Evolutionary conservation across 495 filamentous ascomycete genomes (phyloP).

Genomic region (Daldinia grandis): DNA sequence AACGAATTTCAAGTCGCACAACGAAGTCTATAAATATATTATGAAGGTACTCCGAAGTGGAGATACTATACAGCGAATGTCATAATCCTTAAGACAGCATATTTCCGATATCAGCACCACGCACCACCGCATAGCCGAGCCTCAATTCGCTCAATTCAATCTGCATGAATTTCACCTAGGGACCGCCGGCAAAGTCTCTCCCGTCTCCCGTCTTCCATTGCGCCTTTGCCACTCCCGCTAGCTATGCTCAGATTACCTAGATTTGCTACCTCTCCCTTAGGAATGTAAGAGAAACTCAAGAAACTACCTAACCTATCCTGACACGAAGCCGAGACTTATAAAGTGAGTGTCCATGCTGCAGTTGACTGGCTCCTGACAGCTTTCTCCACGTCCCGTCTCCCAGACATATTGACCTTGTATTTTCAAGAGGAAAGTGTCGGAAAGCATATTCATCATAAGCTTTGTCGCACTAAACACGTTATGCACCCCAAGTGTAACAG

Average conservation of each 20-base stretch:
- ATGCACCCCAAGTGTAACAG: slow-evolving; percentile 21
- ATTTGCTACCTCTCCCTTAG: slow-evolving; percentile 5
- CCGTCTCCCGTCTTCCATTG: neutral
- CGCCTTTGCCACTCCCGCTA: slow-evolving; percentile 3
- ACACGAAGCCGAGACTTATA: slow-evolving; percentile 13
- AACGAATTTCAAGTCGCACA: neutral
- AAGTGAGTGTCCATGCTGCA: slow-evolving; percentile 26
- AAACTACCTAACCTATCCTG: slow-evolving; percentile 43
- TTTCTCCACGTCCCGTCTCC: neutral
- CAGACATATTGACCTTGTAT: slow-evolving; percentile 16
- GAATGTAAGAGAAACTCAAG: slow-evolving; percentile 18
- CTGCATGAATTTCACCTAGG: slow-evolving; percentile 24
- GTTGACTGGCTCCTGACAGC: slow-evolving; percentile 11
- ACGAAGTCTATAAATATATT: slow-evolving; percentile 2
- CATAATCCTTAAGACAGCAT: slow-evolving; percentile 2
- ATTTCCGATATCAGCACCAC: slow-evolving; percentile 6
- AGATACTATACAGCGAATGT: slow-evolving; percentile 9
- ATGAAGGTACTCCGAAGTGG: slow-evolving; percentile 21
- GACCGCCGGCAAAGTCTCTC: slow-evolving; percentile 1
- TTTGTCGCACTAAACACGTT: slow-evolving; percentile 15
- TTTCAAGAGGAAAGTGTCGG: slow-evolving; percentile 14
- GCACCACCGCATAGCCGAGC: neutral
- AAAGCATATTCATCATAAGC: slow-evolving; percentile 30
- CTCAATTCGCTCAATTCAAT: slow-evolving; percentile 32
- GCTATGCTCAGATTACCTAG: slow-evolving; percentile 17